Evolutionary conservation across 441 rosid genomes (phyloP).

Genomic region (Flueggea neowawraea): DNA sequence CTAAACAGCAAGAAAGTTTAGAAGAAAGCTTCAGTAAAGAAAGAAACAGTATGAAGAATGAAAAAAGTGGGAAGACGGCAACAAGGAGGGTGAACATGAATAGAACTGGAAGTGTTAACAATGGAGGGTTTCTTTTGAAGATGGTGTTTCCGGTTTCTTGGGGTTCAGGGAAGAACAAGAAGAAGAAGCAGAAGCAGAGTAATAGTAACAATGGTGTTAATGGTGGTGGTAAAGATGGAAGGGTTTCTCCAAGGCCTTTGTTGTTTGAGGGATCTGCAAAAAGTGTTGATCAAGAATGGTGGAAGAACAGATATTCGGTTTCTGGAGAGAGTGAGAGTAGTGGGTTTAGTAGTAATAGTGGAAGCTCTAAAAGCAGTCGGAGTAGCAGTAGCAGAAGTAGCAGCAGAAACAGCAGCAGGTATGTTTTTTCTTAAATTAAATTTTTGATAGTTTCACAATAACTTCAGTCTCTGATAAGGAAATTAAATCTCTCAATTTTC

Average conservation of each 20-base stretch:
- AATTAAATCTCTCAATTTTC: too few relatives aligned
- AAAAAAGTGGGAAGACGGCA: conserved; percentile 20
- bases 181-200: conserved; percentile 21
- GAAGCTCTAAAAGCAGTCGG: conserved; percentile 48
- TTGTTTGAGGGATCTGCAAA: conserved; percentile 34
- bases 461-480: too few relatives aligned
- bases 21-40: conserved; percentile 18
- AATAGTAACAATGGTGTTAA: neutral
- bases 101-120: conserved; percentile 36
- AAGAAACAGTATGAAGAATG: neutral
- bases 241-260: conserved; percentile 54
- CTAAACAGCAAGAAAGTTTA: neutral
- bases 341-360: conserved; percentile 39
- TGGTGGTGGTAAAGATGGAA: conserved; percentile 9
- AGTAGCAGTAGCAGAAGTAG: conserved; percentile 42
- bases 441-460: neutral
- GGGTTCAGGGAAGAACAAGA: conserved; percentile 32
- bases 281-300: conserved; percentile 62
- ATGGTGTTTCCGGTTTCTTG: conserved; percentile 62
- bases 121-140: conserved; percentile 62
- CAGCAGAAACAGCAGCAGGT: conserved; percentile 33
- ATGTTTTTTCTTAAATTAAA: conserved; percentile 13
- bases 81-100: conserved; percentile 15
- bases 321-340: conserved; percentile 34
- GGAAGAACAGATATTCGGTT: conserved; percentile 42